phyloP scores from a whole-genome alignment of 176 grass and related monocot species.

The Chrysopogon serrulatus region DNA sequence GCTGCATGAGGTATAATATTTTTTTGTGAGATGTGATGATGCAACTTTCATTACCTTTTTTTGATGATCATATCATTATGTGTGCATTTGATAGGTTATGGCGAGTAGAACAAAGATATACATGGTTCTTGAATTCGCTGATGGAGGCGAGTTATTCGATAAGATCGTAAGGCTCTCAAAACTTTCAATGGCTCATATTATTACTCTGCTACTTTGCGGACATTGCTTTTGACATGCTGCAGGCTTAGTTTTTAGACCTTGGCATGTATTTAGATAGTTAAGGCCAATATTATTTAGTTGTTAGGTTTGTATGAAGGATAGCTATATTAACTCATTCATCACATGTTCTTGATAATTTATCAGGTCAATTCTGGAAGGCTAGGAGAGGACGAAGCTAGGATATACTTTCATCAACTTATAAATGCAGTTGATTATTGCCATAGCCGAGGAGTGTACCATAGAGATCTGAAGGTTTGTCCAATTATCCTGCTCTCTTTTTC shows the following conservation, averaged over 20 bases:
- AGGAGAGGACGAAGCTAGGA: slow-evolving; percentile 81
- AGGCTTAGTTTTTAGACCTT: background rate
- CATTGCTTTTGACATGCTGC: background rate
- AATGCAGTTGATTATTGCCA: slow-evolving; percentile 97
- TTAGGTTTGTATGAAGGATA: background rate
- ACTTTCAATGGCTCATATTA: background rate
- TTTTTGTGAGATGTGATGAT: background rate
- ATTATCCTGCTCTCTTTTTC: background rate
- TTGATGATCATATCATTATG: background rate
- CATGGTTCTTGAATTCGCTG: slow-evolving; percentile 97
- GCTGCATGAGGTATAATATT: slow-evolving; percentile 68
- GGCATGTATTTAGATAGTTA: background rate
- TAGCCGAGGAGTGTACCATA: slow-evolving; percentile 86
- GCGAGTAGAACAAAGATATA: slow-evolving; percentile 97
- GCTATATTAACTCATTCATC: background rate
- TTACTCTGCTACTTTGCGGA: background rate
- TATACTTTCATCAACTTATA: slow-evolving; percentile 95
- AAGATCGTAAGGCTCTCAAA: slow-evolving; percentile 70
- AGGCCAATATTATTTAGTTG: background rate
- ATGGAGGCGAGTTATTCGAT: slow-evolving; percentile 96
- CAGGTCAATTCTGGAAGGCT: slow-evolving; percentile 70
- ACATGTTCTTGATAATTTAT: slow-evolving; percentile 1
- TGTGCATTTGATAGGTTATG: slow-evolving; percentile 67
- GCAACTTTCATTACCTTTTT: background rate
- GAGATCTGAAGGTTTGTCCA: slow-evolving; percentile 79